Conservation (phyloP, 208 protist species). For the Crithidia acanthocephali region DNA sequence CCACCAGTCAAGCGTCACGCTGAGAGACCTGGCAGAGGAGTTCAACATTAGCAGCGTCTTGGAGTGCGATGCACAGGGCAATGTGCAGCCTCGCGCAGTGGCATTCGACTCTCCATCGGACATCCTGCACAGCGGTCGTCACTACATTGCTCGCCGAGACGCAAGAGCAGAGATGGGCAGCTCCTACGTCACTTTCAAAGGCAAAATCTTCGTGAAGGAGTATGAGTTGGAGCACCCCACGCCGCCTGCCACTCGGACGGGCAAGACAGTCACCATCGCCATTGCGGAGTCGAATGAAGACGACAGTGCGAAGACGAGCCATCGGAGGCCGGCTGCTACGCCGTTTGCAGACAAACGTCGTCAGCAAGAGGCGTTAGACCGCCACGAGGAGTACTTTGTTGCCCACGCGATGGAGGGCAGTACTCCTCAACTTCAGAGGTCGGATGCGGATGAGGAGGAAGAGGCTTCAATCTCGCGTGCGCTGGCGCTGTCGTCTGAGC, state of each 20-base stretch:
- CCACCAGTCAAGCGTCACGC: conserved; percentile 57
- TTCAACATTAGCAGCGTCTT: conserved; percentile 85
- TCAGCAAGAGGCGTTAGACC: neutral
- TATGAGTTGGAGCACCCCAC: conserved; percentile 66
- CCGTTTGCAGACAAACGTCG: conserved; percentile 15
- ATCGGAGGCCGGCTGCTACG: conserved; percentile 8
- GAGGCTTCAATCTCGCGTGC: conserved; percentile 24
- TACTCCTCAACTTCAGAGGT: neutral
- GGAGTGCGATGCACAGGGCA: conserved; percentile 75
- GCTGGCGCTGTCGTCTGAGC: conserved; percentile 25
- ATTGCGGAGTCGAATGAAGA: neutral
- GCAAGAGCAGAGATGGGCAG: conserved; percentile 35
- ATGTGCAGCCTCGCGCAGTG: conserved; percentile 70
- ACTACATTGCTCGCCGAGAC: conserved; percentile 84
- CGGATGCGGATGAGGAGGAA: conserved; percentile 6
- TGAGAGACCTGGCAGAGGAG: conserved; percentile 76
- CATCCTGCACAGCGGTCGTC: conserved; percentile 68
- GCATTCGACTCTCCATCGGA: conserved; percentile 86
- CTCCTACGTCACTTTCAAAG: conserved; percentile 76
- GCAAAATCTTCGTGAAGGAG: conserved; percentile 84
- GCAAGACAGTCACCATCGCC: neutral
- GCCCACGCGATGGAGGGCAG: neutral
- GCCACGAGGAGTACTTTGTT: conserved; percentile 9
- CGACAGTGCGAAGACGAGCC: neutral
- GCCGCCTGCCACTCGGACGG: conserved; percentile 15